Evolutionary conservation across 73 alveolate genomes (phyloP).

Genomic region (Paramecium pentaurelia): DNA sequence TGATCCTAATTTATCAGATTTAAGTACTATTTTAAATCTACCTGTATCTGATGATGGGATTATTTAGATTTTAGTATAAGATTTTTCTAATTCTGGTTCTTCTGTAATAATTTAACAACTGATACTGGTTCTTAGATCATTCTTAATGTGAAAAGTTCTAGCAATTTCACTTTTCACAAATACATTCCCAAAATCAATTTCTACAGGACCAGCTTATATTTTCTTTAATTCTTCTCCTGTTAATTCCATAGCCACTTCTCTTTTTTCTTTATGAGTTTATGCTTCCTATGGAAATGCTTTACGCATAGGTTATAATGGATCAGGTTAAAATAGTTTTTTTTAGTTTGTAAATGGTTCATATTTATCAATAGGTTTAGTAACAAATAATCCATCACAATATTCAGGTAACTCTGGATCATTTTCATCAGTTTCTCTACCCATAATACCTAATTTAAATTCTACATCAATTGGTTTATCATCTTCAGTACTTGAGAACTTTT

Average conservation of each 20-base stretch:
- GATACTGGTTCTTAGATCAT: slow-evolving; percentile 54
- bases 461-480: slow-evolving; percentile 54
- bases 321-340: slow-evolving; percentile 53
- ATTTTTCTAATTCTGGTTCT: neutral
- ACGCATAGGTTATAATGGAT: slow-evolving; percentile 26
- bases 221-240: slow-evolving; percentile 54
- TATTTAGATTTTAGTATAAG: slow-evolving; percentile 34
- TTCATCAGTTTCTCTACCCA: slow-evolving; percentile 28
- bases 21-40: slow-evolving; percentile 40
- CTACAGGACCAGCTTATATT: slow-evolving; percentile 54
- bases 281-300: slow-evolving; percentile 52
- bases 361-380: slow-evolving; percentile 54
- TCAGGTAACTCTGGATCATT: slow-evolving; percentile 21
- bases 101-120: slow-evolving; percentile 47
- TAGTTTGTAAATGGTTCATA: slow-evolving; percentile 52
- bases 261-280: slow-evolving; percentile 50
- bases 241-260: slow-evolving; percentile 51
- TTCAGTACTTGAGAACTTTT: neutral
- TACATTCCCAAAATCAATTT: slow-evolving; percentile 57
- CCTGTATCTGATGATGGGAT: slow-evolving; percentile 58
- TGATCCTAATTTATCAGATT: slow-evolving; percentile 43
- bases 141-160: slow-evolving; percentile 48
- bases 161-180: slow-evolving; percentile 38
- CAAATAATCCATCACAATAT: slow-evolving; percentile 43
- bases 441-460: slow-evolving; percentile 53